A percentile compares a stretch with the other conserved stretches of the same genome.
Conservation (phyloP, 495 filamentous ascomycete genomes). For the Parathielavia appendiculata region DNA sequence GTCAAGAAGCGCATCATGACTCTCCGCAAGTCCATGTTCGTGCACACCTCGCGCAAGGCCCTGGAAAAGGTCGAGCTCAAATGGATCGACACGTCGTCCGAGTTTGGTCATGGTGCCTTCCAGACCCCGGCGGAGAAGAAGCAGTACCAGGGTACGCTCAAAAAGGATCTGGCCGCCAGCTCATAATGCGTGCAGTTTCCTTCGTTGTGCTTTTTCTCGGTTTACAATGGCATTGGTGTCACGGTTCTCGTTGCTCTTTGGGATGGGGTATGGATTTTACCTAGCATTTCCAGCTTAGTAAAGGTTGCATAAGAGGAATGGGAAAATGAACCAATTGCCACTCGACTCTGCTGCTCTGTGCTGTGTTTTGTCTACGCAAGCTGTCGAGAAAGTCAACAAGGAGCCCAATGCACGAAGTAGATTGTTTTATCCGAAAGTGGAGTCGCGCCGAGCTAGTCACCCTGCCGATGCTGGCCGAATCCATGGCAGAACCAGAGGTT, state of each 20-base stretch:
- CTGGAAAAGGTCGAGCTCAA: conserved; percentile 99
- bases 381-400: neutral
- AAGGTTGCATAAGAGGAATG: conserved; percentile 45
- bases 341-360: conserved; percentile 17
- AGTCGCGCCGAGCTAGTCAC: neutral
- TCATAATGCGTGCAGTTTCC: conserved; percentile 49
- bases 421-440: neutral
- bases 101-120: conserved; percentile 99
- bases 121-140: conserved; percentile 97
- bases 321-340: conserved; percentile 33
- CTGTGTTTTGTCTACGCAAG: neutral
- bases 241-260: conserved; percentile 45
- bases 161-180: conserved; percentile 85
- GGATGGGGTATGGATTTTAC: conserved; percentile 38
- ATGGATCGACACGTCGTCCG: conserved; percentile 99
- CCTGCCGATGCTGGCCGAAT: conserved; percentile 8
- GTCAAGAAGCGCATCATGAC: conserved; percentile 99
- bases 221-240: conserved; percentile 52
- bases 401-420: too few species aligned
- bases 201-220: conserved; percentile 44
- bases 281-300: conserved; percentile 41
- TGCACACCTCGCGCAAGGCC: conserved; percentile 87
- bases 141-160: conserved; percentile 90
- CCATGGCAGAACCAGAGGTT: conserved; percentile 14
- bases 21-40: conserved; percentile 98